phyloP scores from a whole-genome alignment of 2,329 filamentous ascomycete species.

The Trichoderma oligosporum region DNA sequence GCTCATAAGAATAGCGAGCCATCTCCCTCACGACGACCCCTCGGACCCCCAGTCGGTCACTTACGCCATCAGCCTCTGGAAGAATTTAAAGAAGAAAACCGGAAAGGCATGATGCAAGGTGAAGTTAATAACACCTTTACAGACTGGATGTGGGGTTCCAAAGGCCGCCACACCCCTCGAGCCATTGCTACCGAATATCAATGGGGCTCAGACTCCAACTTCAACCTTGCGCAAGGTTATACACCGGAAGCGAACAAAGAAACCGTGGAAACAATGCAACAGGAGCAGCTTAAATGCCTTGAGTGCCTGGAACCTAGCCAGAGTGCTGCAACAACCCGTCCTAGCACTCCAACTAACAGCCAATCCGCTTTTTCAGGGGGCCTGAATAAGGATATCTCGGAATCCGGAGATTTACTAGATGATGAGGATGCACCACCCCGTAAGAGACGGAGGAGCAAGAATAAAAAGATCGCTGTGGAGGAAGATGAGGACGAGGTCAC shows the following conservation, averaged over 20 bases:
- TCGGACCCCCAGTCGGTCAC: slow-evolving; percentile 39
- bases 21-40: slow-evolving; percentile 26
- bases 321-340: slow-evolving; percentile 57
- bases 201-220: slow-evolving; percentile 67
- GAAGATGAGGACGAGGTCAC: slow-evolving; percentile 42
- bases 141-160: slow-evolving; percentile 41
- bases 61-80: slow-evolving; percentile 42
- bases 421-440: slow-evolving; percentile 42
- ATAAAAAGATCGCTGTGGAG: slow-evolving; percentile 40
- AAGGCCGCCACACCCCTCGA: slow-evolving; percentile 31
- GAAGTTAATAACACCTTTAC: slow-evolving; percentile 39
- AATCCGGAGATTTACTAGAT: slow-evolving; percentile 32
- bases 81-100: slow-evolving; percentile 41
- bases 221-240: slow-evolving; percentile 56
- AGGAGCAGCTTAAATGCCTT: slow-evolving; percentile 53
- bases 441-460: slow-evolving; percentile 55
- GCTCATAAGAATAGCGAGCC: slow-evolving; percentile 28
- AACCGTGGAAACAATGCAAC: slow-evolving; percentile 54
- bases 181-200: slow-evolving; percentile 47
- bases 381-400: slow-evolving; percentile 21
- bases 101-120: slow-evolving; percentile 31
- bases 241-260: slow-evolving; percentile 54
- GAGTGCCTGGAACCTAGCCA: slow-evolving; percentile 54
- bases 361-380: background rate
- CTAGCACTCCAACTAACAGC: slow-evolving; percentile 49